phyloP scores from a whole-genome alignment of 768 basidiomycete species.

The Lentinus brumalis region DNA sequence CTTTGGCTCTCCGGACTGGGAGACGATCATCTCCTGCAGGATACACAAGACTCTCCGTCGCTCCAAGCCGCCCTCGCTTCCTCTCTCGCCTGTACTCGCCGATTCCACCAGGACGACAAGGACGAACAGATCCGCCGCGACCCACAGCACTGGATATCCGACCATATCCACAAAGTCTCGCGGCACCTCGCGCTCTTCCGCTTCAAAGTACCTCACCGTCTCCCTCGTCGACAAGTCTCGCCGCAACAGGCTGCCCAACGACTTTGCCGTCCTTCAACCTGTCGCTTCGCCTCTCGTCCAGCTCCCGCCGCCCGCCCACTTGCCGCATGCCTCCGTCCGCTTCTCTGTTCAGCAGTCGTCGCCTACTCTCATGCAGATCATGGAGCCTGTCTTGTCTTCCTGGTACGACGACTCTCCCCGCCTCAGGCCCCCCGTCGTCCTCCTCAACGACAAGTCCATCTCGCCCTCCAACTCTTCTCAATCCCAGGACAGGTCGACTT shows the following conservation, averaged over 20 bases:
- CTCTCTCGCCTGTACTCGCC: slow-evolving; percentile 9
- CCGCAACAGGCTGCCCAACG: background rate
- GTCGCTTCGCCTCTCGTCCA: slow-evolving; percentile 3
- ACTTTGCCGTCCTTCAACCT: slow-evolving; percentile 16
- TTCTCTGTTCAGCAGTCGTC: background rate
- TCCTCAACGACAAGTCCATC: slow-evolving; percentile 3
- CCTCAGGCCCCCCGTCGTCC: background rate
- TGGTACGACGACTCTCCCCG: slow-evolving; percentile 15
- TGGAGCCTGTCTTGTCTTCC: slow-evolving; percentile 26
- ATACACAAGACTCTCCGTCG: slow-evolving; percentile 11
- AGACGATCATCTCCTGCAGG: slow-evolving; percentile 24
- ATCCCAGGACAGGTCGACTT: background rate
- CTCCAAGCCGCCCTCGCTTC: background rate
- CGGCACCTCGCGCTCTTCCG: slow-evolving; percentile 18
- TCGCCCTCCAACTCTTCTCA: background rate
- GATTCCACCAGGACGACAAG: background rate
- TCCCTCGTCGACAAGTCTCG: slow-evolving; percentile 23
- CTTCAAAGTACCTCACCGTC: slow-evolving; percentile 20
- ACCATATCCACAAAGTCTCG: slow-evolving; percentile 13
- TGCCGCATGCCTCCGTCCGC: background rate
- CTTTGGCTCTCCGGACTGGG: slow-evolving; percentile 31
- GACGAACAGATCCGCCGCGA: background rate
- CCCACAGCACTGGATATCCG: slow-evolving; percentile 11
- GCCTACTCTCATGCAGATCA: slow-evolving; percentile 26
- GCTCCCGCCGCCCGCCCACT: background rate